Percentiles rank a stretch among this genome's conserved stretches.
Conservation (phyloP, 345 rosid species). For the Dipteronia sinensis region DNA sequence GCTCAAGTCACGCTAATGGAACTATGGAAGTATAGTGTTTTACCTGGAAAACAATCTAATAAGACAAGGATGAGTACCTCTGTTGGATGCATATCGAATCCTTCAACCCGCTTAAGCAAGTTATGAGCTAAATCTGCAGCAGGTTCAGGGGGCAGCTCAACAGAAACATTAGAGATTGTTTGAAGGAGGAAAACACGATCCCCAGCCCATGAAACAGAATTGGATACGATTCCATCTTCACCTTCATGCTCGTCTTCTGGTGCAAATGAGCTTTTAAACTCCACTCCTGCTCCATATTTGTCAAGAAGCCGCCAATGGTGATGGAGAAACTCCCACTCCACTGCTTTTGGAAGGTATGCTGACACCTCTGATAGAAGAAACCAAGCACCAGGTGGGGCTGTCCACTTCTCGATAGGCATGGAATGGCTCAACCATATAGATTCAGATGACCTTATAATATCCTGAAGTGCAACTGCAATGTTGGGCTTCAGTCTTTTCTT, state of each 20-base stretch:
- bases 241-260: conserved; percentile 37
- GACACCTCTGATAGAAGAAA: conserved; percentile 95
- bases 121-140: conserved; percentile 91
- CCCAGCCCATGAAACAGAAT: conserved; percentile 83
- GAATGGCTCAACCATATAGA: conserved; percentile 77
- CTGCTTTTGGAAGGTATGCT: conserved; percentile 60
- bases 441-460: conserved; percentile 74
- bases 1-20: too few species aligned
- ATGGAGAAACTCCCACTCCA: conserved; percentile 93
- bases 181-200: conserved; percentile 88
- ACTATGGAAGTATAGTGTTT: too few species aligned
- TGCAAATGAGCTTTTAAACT: conserved; percentile 31
- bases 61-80: conserved; percentile 54
- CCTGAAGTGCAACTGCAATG: conserved; percentile 69
- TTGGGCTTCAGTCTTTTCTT: conserved; percentile 70
- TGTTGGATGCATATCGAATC: conserved; percentile 80
- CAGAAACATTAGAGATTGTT: conserved; percentile 88
- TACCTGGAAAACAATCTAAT: neutral
- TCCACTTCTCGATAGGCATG: conserved; percentile 80
- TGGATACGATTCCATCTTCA: conserved; percentile 39
- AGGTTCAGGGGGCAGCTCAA: conserved; percentile 78
- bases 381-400: conserved; percentile 97
- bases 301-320: conserved; percentile 91
- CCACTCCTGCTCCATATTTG: conserved; percentile 48
- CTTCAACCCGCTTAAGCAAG: conserved; percentile 73